Evolutionary conservation across 192 early-diverging fungal genomes (phyloP).

Genomic region (Linnemannia schmuckeri): DNA sequence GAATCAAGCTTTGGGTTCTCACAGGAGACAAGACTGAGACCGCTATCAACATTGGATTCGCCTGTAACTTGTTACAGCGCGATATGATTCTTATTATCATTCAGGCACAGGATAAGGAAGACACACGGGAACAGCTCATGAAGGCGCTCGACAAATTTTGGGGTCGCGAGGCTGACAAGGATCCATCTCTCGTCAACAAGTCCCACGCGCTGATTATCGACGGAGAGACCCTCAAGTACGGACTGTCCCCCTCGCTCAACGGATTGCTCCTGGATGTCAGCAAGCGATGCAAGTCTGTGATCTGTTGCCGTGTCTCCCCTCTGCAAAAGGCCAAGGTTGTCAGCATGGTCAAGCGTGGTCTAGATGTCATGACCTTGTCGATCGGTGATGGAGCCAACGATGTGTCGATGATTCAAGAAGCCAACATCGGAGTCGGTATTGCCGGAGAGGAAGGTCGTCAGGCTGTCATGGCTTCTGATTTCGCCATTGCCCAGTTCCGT

Average conservation of each 20-base stretch:
- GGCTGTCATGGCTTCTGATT: constrained; percentile 94
- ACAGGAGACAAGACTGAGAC: constrained; percentile 99
- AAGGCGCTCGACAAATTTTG: constrained; percentile 74
- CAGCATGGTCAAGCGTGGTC: constrained; percentile 83
- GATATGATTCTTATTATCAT: constrained; percentile 91
- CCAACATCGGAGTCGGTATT: constrained; percentile 95
- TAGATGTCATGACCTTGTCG: constrained; percentile 89
- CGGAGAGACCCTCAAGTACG: constrained; percentile 87
- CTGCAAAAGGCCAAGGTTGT: constrained; percentile 97
- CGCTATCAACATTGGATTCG: constrained; percentile 97
- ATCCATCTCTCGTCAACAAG: constrained; percentile 40
- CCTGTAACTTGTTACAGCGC: constrained; percentile 88
- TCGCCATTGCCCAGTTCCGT: constrained; percentile 92
- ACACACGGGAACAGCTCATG: constrained; percentile 75
- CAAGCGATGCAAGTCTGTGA: constrained; percentile 86
- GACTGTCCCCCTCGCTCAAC: constrained; percentile 72
- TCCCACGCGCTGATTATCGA: constrained; percentile 88
- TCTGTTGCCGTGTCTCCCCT: constrained; percentile 97
- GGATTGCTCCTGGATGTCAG: constrained; percentile 78
- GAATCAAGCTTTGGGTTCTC: constrained; percentile 96
- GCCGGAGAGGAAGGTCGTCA: constrained; percentile 96
- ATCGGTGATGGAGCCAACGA: constrained; percentile 98
- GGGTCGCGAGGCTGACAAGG: constrained; percentile 45
- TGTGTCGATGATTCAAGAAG: constrained; percentile 98
- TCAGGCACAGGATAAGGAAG: constrained; percentile 65